phyloP scores from a whole-genome alignment of 805 yeast species.

The Candida orba region DNA sequence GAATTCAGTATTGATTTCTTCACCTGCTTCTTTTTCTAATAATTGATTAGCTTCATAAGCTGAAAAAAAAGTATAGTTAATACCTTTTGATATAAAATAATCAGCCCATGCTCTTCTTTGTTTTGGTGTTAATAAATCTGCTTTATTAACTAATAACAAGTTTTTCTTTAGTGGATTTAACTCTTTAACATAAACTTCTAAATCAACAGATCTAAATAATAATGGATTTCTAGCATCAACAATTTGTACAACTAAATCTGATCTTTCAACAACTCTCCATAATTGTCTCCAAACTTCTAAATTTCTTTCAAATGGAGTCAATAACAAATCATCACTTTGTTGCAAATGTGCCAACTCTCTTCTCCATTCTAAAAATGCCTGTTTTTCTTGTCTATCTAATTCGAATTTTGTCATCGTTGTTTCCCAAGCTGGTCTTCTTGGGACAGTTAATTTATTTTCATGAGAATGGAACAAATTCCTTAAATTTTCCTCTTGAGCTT shows the following conservation, averaged over 20 bases:
- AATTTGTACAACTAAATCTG: slow-evolving; percentile 90
- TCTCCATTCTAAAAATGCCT: slow-evolving; percentile 92
- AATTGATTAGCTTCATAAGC: slow-evolving; percentile 79
- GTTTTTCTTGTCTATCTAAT: slow-evolving; percentile 80
- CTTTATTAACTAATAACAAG: slow-evolving; percentile 82
- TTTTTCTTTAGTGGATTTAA: slow-evolving; percentile 70
- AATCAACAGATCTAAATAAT: slow-evolving; percentile 80
- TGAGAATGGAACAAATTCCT: slow-evolving; percentile 59
- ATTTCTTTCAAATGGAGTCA: slow-evolving; percentile 96
- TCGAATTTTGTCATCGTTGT: slow-evolving; percentile 62
- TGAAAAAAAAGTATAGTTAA: slow-evolving; percentile 85
- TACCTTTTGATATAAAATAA: slow-evolving; percentile 61
- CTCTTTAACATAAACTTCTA: slow-evolving; percentile 77
- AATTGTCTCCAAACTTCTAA: slow-evolving; percentile 97
- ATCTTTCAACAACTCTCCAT: slow-evolving; percentile 96
- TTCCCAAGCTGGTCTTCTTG: slow-evolving; percentile 89
- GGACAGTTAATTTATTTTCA: slow-evolving; percentile 72
- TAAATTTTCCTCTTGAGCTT: slow-evolving; percentile 57
- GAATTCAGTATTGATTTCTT: slow-evolving; percentile 6
- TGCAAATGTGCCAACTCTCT: slow-evolving; percentile 79
- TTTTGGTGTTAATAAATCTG: slow-evolving; percentile 71
- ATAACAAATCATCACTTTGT: slow-evolving; percentile 73
- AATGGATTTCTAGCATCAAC: slow-evolving; percentile 96
- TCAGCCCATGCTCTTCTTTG: slow-evolving; percentile 87
- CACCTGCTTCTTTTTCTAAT: slow-evolving; percentile 52